Conservation (phyloP, 2,329 filamentous ascomycete species). For the Chaetomiaceae sp. region DNA sequence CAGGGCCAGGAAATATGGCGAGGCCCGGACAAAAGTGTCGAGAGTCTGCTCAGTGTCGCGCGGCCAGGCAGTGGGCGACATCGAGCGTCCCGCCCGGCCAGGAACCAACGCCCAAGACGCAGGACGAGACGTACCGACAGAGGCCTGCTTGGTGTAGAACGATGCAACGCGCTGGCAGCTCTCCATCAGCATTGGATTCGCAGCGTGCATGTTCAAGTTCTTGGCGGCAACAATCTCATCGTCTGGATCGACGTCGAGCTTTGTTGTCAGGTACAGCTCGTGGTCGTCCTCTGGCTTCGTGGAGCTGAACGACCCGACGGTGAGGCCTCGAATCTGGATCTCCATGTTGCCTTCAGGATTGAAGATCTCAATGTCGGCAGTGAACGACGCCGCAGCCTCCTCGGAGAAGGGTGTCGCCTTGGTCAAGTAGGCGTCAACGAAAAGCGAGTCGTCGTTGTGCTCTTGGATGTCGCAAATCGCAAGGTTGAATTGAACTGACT, state of each 20-base stretch:
- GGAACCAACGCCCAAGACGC: background rate
- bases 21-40: conserved; percentile 28
- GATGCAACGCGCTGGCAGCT: conserved; percentile 33
- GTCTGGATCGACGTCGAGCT: conserved; percentile 36
- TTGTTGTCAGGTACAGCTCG: conserved; percentile 33
- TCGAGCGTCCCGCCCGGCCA: background rate
- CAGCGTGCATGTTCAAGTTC: background rate
- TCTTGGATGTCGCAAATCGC: conserved; percentile 21
- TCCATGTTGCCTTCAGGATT: conserved; percentile 29
- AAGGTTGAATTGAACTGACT: conserved; percentile 33
- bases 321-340: conserved; percentile 30
- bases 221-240: conserved; percentile 30
- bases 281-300: conserved; percentile 29
- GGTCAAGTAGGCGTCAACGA: conserved; percentile 31
- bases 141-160: conserved; percentile 22
- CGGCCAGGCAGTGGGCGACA: conserved; percentile 16
- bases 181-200: conserved; percentile 28
- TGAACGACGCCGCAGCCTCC: conserved; percentile 27
- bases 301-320: conserved; percentile 29
- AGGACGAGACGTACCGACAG: background rate
- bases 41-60: conserved; percentile 27
- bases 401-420: conserved; percentile 22
- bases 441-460: conserved; percentile 16
- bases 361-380: conserved; percentile 33
- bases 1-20: conserved; percentile 29